Base-by-base conservation (phyloP, 345 rosid species). In the Pugionium dolabratum region DNA sequence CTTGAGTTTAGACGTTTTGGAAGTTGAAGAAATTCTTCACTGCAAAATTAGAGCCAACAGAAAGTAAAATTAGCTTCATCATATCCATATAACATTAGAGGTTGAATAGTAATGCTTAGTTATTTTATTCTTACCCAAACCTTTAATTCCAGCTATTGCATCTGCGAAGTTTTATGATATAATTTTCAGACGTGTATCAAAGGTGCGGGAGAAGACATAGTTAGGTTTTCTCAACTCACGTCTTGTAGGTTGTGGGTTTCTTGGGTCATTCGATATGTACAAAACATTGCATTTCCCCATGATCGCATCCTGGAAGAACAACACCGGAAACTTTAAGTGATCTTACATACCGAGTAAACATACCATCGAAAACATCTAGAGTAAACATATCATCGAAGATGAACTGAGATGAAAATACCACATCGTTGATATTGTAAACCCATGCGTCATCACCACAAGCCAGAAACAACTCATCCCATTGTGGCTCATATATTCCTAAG, bases 371-470 rank as follows among this genome's bases (percentile, higher is more conserved):
- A 18, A 18, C 31, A 37, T 63, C 10, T 32, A 9, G 8, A 46
- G 7, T 1, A 30, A 69, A 48, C 10, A 32, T 18, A 36, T 31
- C 54, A 58, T 32, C 46, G 56, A 36, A 27, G 45, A 68, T 31
- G 39, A 64, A 28, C 49, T 4, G 7, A 10, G 33, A 66, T 25
- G 6, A n/a, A 52, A 27, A 50, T 43, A 84, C 89, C 84, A 75
- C 68, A 59, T 39, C 51, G 62, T 69, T 80, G 60, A 70, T 35
- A 39, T 76, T 78, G 46, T 42, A 65, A 71, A 84, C 75, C 29
- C 86, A 86, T n/a, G 0, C 1, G 4, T 66, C 87, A 47, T 72
- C 70, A 48, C 93, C 89, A n/a, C 79, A 77, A 54, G 90, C 88
- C 40, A 87, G 75, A 66, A 87, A 81, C 26, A 87, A 3, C 79